Percentiles rank a stretch among this genome's conserved stretches.
Evolutionary conservation across 305 asterid genomes (phyloP).

Genomic region (Fraxinus velutina): DNA sequence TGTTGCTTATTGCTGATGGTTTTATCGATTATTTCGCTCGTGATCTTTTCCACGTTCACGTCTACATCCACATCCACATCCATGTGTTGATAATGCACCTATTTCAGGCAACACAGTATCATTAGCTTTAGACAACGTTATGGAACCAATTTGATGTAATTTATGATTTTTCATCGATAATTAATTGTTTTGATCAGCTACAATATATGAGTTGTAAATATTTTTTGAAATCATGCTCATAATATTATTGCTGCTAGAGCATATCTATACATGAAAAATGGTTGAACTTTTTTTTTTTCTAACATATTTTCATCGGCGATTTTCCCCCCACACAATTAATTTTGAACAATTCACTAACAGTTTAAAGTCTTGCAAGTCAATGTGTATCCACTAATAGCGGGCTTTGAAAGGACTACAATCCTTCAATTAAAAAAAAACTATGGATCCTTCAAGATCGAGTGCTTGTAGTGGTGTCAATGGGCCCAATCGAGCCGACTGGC

Average conservation of each 20-base stretch:
- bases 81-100: neutral
- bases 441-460: neutral
- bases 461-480: no score
- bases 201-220: neutral
- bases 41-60: neutral
- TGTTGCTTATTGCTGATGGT: neutral
- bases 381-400: neutral
- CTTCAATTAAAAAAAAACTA: no score
- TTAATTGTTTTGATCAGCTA: neutral
- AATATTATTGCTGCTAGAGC: neutral
- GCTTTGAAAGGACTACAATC: no score
- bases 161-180: neutral
- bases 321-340: neutral
- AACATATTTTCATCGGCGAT: neutral
- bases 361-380: neutral
- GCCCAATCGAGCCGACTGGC: no score
- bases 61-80: neutral
- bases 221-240: neutral
- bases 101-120: no score
- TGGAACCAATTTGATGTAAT: neutral
- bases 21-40: neutral
- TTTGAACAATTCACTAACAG: neutral
- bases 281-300: no score
- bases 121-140: neutral
- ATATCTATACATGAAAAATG: neutral